Evolutionary conservation across 1,284 basidiomycete species (phyloP), one percentile per base, ranked within the genome.

Genomic region (Boletus chippewaensis): DNA sequence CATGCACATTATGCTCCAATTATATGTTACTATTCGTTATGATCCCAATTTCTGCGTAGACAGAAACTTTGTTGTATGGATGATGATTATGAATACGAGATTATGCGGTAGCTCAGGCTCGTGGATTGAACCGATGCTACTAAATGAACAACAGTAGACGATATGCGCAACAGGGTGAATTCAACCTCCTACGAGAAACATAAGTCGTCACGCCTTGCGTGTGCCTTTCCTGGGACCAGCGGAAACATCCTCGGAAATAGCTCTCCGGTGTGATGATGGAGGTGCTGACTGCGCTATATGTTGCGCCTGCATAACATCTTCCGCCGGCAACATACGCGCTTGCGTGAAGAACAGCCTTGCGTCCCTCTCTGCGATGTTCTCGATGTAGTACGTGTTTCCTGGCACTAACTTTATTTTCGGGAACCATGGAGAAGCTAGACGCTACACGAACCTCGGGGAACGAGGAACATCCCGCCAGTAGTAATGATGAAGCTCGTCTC

Each of bases 281-380:
- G 64, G 66, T n/a, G 60, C 64, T 20, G 64, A 70, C 34, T 57
- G 59, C 28, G 68, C 63, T 5, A 57, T 63, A 32, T 63, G 64
- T 42, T 57, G 63, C n/a, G n/a, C 44, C 9, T 35, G 53, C 13
- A 53, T 31, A 10, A 22, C 39, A 12, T 62, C 64, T 10, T 60
- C 65, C 28, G 52, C 51, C 2, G 58, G 61, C 12, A 89, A 71
- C 69, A 90, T 90, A 34, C 94, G 81, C 1, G 90, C 89, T 71
- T 98, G 96, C 0, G 93, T 85, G 70, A 99, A 99, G 73, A 95
- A 95, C 8, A 99, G 70, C 61, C 80, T 83, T 11, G 87, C 88
- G 45, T 88, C 84, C 28, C 90, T 80, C 40, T 87, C 77, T 16
- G 80, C 82, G 20, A 95, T 84, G 68, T 98, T 98, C 62, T 87